Evolutionary conservation across 768 basidiomycete species (phyloP), one percentile per base, ranked within the genome.

Genomic region (Sutorius australiensis): DNA sequence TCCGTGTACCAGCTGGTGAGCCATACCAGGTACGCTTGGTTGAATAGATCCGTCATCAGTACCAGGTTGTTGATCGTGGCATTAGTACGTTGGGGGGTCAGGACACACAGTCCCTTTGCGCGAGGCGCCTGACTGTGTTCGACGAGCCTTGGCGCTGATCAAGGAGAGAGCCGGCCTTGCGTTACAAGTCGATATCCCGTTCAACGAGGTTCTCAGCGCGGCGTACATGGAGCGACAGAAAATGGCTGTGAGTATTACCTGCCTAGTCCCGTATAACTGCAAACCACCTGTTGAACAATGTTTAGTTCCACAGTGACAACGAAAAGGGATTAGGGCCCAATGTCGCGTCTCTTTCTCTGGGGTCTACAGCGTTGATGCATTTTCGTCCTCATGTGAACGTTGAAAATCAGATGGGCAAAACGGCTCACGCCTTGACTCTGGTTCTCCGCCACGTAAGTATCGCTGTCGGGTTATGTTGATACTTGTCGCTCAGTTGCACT

Each of bases 191-290:
- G 48, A 66, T 11, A 59, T 70, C 24, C 60, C 68, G 0, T 91
- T 92, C 72, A 92, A 92, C 58, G 89, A 92, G 67, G 77, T 92
- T 33, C 75, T 92, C 30, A 85, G 83, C 53, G 87, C 85, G 42
- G 89, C 87, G 1, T 92, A 92, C 61, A 90, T 92, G 87, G 86
- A 89, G 61, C 77, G 80, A 52, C 90, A 92, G 67, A 87, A 78
- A 64, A 92, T 92, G 89, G 80, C 87, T 45, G 89, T 89, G 64
- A 61, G 80, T 68, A 14, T 13, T 32, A 30, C 31, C 12, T 32
- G 27, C 31, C 19, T 54, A 33, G 16, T 49, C n/a, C 16, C 1
- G 24, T 30, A 7, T 32, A 32, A 43, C 30, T n/a, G 21, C 6
- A 48, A 37, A 28, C 27, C 13, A 9, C 5, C 24, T 48, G 48